Conservation (phyloP, 2,329 filamentous ascomycete genomes). For the Exophiala sp. region DNA sequence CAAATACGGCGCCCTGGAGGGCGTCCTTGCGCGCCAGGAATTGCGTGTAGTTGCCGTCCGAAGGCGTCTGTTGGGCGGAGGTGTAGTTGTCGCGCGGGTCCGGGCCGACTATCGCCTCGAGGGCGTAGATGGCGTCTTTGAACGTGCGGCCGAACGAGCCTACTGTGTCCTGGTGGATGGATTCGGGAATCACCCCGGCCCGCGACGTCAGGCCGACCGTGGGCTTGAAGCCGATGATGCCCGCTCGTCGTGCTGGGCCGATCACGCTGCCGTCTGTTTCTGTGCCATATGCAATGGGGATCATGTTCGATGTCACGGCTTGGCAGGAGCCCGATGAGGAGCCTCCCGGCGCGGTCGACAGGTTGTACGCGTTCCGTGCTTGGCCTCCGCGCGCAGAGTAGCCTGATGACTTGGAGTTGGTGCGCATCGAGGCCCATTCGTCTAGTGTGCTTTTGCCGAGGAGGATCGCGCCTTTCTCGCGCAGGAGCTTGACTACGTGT, state of each 20-base stretch:
- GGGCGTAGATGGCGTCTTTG: slow-evolving; percentile 14
- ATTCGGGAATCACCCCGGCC: slow-evolving; percentile 32
- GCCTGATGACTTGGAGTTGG: slow-evolving; percentile 61
- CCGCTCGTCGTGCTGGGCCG: slow-evolving; percentile 29
- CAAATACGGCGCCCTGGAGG: slow-evolving; percentile 59
- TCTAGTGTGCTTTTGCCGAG: slow-evolving; percentile 32
- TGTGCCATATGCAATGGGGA: slow-evolving; percentile 32
- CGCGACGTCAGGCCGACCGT: slow-evolving; percentile 29
- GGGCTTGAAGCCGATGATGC: slow-evolving; percentile 33
- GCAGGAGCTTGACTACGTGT: slow-evolving; percentile 22
- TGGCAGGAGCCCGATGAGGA: slow-evolving; percentile 34
- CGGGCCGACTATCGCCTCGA: slow-evolving; percentile 25
- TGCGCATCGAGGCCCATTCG: slow-evolving; percentile 65
- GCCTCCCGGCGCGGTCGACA: slow-evolving; percentile 52
- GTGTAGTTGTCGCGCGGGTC: slow-evolving; percentile 64
- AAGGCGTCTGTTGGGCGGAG: slow-evolving; percentile 48
- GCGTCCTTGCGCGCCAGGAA: slow-evolving; percentile 50
- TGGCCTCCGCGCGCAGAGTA: slow-evolving; percentile 62
- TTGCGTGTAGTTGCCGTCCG: slow-evolving; percentile 51
- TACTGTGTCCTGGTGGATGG: slow-evolving; percentile 19
- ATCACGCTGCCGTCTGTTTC: slow-evolving; percentile 34
- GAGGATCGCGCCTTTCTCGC: slow-evolving; percentile 31
- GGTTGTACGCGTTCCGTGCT: slow-evolving; percentile 59
- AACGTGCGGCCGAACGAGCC: slow-evolving; percentile 23
- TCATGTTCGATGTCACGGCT: slow-evolving; percentile 31